A percentile compares a stretch with the other conserved stretches of the same genome.
phyloP scores from a whole-genome alignment of 768 basidiomycete genomes.

The Psilocybe azurescens region DNA sequence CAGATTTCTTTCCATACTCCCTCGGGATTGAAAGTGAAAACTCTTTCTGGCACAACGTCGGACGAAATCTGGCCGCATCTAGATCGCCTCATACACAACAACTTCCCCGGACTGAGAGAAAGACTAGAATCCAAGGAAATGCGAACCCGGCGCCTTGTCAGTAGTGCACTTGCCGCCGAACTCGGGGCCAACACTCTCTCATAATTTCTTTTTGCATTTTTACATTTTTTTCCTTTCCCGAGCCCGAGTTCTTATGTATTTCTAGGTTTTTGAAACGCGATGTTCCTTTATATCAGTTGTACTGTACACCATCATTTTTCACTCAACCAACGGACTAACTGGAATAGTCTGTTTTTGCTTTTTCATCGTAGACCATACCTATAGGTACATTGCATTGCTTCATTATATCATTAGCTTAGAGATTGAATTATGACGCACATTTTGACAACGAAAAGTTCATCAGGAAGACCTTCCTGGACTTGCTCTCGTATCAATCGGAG shows the following conservation, averaged over 20 bases:
- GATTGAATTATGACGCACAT: constrained; percentile 56
- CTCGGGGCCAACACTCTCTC: constrained; percentile 23
- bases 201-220: background rate
- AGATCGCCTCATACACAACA: constrained; percentile 59
- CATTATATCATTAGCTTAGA: background rate
- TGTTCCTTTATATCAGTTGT: background rate
- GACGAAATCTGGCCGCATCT: constrained; percentile 92
- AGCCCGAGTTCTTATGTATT: constrained; percentile 5
- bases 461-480: constrained; percentile 83
- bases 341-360: background rate
- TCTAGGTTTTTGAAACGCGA: constrained; percentile 2
- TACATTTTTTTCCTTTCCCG: background rate
- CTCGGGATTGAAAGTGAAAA: constrained; percentile 55
- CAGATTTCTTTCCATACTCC: constrained; percentile 53
- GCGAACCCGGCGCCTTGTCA: constrained; percentile 56
- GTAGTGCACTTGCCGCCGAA: constrained; percentile 53
- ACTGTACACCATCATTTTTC: constrained; percentile 8
- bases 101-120: constrained; percentile 66
- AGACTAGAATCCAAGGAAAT: constrained; percentile 44
- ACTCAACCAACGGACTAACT: background rate
- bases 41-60: constrained; percentile 74
- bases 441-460: constrained; percentile 83
- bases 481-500: constrained; percentile 74
- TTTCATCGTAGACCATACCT: constrained; percentile 65
- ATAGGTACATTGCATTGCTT: constrained; percentile 8